These are phyloP conservation scores for Ophiorrhiza pumila DNA, from an alignment of 257 asterid species.

Conservation along the genomic window DNA sequence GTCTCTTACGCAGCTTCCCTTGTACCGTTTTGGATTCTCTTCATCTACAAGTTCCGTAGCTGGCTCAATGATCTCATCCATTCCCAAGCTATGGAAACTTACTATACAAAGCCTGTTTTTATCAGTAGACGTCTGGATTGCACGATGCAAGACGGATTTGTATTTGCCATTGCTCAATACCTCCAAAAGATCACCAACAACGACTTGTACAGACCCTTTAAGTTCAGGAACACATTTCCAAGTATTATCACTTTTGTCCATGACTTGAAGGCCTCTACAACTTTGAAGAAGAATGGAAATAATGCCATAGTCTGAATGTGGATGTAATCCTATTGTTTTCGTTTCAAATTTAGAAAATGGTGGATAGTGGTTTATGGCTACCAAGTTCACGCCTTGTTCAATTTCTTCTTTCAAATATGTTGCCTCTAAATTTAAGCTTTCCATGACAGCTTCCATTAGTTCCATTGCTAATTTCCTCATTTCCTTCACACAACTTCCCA, in stretches of 20 bases:
- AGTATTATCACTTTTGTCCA: not conserved
- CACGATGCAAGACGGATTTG: slow-evolving; percentile 3
- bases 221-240: slow-evolving; percentile 5
- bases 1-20: slow-evolving; percentile 3
- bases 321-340: no score
- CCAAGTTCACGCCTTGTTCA: not conserved
- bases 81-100: slow-evolving; percentile 8
- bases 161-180: slow-evolving; percentile 9
- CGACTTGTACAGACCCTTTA: slow-evolving; percentile 12
- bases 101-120: not conserved
- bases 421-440: not conserved
- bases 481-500: not conserved
- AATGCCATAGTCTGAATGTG: slow-evolving; percentile 2
- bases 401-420: not conserved
- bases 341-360: not conserved
- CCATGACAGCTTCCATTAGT: not conserved
- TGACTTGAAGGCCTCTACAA: slow-evolving; percentile 2
- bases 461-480: not conserved
- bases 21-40: not conserved
- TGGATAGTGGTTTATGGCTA: not conserved
- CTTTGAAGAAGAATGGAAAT: slow-evolving; percentile 6
- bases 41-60: not conserved
- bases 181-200: slow-evolving; percentile 11
- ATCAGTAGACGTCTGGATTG: not conserved
- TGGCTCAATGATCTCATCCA: slow-evolving; percentile 12